Base-by-base conservation (phyloP, 768 basidiomycete genomes). In the Collybia sordida region DNA sequence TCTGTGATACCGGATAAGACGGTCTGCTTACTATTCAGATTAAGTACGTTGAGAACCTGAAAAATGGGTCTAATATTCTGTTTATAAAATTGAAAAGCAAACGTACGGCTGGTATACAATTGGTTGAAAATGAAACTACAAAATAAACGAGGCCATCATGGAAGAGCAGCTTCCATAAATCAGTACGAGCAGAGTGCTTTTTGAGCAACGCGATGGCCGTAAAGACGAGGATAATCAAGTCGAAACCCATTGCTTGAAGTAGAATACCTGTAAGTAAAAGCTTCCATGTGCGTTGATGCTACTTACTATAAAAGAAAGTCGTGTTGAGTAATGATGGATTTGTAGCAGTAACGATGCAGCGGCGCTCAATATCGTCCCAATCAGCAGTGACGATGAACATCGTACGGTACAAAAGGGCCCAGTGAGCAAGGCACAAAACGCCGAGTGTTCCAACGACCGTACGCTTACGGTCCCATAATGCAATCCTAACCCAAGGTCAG, bases 141-240 rank as follows among this genome's bases (percentile, higher is more conserved):
- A 88, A 88, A 60, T 83, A 88, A 5, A 86, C 79, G 39, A 90
- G 68, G 17, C 88, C 87, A 57, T 88, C 86, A n/a, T 78, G 74
- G 67, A 88, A 86, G 44, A 90, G 77, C 41, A 90, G 65, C 56
- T 77, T 74, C 77, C 85, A 86, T n/a, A 89, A 72, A 51, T 75
- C 80, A 3, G 80, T 83, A 40, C 79, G 72, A 4, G 74, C 69
- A 17, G 80, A 77, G 56, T 78, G 79, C 35, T 75, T 72, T 51
- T 70, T 71, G 39, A 77, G 69, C 23, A 88, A 71, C 1, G 81
- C 79, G 21, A 80, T 54, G 9, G 79, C 71, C 1, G 83, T 85
- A 54, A 82, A 76, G 11, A 74, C 56, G 19, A 86, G 68, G 52
- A 88, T 83, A 34, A 78, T 64, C 24, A 85, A 73, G 57, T 88